Evolutionary conservation across 2,329 filamentous ascomycete genomes (phyloP).

Genomic region (Dendrostoma leiphaemia): DNA sequence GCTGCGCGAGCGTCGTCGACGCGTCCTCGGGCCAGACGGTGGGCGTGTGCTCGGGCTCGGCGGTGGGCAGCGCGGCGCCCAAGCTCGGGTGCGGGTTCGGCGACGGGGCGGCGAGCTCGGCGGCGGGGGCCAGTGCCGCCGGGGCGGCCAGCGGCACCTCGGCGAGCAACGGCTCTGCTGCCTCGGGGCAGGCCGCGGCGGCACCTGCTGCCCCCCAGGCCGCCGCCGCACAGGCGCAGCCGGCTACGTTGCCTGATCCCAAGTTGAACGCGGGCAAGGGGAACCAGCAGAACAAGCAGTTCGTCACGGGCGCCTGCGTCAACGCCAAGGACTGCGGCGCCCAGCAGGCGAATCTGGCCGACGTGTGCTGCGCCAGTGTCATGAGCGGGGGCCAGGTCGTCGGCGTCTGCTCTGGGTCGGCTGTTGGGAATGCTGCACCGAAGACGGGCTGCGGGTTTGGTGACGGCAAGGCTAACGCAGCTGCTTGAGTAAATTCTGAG

Average conservation of each 20-base stretch:
- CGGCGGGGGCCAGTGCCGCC: background rate
- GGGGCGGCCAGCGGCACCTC: background rate
- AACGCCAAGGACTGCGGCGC: slow-evolving; percentile 4
- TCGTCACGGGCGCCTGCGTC: slow-evolving; percentile 9
- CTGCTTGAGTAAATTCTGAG: too few relatives aligned
- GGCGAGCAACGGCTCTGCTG: background rate
- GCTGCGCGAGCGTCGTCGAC: slow-evolving; percentile 6
- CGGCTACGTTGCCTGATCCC: slow-evolving; percentile 2
- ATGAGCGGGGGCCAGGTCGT: background rate
- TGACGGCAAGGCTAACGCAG: background rate
- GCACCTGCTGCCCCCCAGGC: background rate
- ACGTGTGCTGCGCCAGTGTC: slow-evolving; percentile 1
- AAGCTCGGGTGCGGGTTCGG: slow-evolving; percentile 11
- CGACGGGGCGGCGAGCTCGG: slow-evolving; percentile 2
- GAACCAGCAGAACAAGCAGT: slow-evolving; percentile 13
- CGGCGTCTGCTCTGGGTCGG: background rate
- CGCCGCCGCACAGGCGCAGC: slow-evolving; percentile 4
- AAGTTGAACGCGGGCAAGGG: background rate
- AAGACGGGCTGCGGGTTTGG: slow-evolving; percentile 1
- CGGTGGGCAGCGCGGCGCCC: slow-evolving; percentile 5
- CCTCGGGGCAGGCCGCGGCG: background rate
- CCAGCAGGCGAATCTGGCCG: background rate
- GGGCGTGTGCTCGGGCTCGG: slow-evolving; percentile 9
- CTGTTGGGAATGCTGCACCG: background rate
- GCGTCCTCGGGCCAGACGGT: slow-evolving; percentile 2